These are phyloP conservation scores for Hysterangium stoloniferum DNA, from an alignment of 768 basidiomycete species.

Conservation along the genomic window DNA sequence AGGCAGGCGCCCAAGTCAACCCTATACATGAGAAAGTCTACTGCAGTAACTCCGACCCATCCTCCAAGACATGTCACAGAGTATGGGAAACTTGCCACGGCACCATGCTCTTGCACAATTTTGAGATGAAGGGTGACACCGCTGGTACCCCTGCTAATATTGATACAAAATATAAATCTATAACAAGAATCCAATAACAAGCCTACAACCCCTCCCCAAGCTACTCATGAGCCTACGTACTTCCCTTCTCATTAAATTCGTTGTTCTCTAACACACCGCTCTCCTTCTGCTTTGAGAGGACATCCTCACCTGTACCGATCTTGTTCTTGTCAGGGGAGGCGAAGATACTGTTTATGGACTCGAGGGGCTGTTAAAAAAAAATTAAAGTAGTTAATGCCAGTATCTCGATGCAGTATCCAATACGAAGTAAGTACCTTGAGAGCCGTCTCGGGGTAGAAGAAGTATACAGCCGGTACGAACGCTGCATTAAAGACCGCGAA, in stretches of 20 bases:
- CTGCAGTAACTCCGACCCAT: no score
- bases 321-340: conserved; percentile 10
- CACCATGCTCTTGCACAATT: no score
- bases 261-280: background rate
- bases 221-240: no score
- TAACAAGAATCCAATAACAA: no score
- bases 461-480: conserved; percentile 48
- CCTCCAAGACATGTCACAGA: no score
- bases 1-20: no score
- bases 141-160: no score
- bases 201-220: no score
- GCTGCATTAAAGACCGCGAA: conserved; percentile 52
- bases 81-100: no score
- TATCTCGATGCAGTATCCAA: background rate
- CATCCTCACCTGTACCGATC: conserved; percentile 7
- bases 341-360: conserved; percentile 9
- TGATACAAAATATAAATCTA: no score
- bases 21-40: no score
- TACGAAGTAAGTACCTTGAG: conserved; percentile 1
- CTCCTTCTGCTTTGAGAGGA: background rate
- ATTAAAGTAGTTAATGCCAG: background rate
- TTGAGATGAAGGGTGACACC: no score
- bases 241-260: background rate
- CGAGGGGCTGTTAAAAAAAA: background rate
- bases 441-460: conserved; percentile 57